Percentiles rank a stretch among this genome's conserved stretches.
Evolutionary conservation across 2,329 filamentous ascomycete species (phyloP).

Genomic region (Harringtonia lauricola): DNA sequence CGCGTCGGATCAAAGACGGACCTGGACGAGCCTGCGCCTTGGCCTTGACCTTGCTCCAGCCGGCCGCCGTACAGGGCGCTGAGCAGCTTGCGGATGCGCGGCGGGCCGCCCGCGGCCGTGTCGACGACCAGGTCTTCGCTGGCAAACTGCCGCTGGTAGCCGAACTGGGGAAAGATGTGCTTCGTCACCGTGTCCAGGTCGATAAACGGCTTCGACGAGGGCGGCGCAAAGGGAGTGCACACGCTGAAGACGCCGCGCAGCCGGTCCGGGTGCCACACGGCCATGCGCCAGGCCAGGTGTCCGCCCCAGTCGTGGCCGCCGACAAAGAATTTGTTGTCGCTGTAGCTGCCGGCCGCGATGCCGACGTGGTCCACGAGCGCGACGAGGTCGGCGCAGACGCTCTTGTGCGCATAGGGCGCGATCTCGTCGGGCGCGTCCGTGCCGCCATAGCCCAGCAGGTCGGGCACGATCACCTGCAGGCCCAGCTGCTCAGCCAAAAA

Average conservation of each 20-base stretch:
- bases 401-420: constrained; percentile 59
- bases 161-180: constrained; percentile 57
- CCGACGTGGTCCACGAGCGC: constrained; percentile 54
- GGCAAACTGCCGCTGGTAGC: constrained; percentile 74
- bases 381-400: constrained; percentile 62
- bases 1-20: constrained; percentile 43
- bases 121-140: constrained; percentile 49
- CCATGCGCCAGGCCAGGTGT: constrained; percentile 58
- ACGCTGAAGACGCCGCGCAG: constrained; percentile 67
- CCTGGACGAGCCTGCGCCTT: constrained; percentile 20
- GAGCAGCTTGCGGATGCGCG: constrained; percentile 53
- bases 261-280: constrained; percentile 61
- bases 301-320: constrained; percentile 95
- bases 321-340: constrained; percentile 49
- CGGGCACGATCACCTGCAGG: constrained; percentile 70
- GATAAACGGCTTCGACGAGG: constrained; percentile 33
- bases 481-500: constrained; percentile 57
- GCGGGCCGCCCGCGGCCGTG: constrained; percentile 45
- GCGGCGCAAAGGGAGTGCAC: constrained; percentile 63
- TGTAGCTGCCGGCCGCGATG: constrained; percentile 19
- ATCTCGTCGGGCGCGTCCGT: constrained; percentile 57
- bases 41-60: constrained; percentile 32
- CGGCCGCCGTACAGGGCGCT: constrained; percentile 58
- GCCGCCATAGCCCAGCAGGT: constrained; percentile 77
- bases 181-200: constrained; percentile 40